These are phyloP conservation scores for Bipolaris cookei DNA, from an alignment of 2,329 filamentous ascomycete genomes.

Conservation along the genomic window DNA sequence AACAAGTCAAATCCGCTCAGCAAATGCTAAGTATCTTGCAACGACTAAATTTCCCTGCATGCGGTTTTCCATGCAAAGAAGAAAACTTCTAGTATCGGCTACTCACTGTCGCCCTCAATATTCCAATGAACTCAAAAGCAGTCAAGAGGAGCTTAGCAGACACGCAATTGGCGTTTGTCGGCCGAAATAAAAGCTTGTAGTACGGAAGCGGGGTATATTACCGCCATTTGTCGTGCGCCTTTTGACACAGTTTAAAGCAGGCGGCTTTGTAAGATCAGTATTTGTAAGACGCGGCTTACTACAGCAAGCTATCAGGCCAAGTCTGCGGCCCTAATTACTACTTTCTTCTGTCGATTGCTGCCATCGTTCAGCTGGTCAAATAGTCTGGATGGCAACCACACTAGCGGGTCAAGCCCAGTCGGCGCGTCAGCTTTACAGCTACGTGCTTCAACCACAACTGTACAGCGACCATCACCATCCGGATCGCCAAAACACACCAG, in stretches of 20 bases:
- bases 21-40: not conserved
- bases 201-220: conserved; percentile 21
- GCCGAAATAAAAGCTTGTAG: conserved; percentile 6
- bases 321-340: not conserved
- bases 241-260: conserved; percentile 1
- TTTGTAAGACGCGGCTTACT: not conserved
- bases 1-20: not conserved
- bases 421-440: conserved; percentile 26
- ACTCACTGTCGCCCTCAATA: not conserved
- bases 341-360: not conserved
- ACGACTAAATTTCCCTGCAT: not conserved
- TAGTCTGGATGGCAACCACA: conserved; percentile 9
- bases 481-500: conserved; percentile 23
- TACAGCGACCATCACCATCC: conserved; percentile 29
- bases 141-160: not conserved
- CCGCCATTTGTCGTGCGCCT: conserved; percentile 1
- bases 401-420: conserved; percentile 9
- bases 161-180: conserved; percentile 20
- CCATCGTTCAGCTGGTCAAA: not conserved
- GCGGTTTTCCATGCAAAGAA: not conserved
- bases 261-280: conserved; percentile 3
- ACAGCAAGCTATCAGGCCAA: not conserved
- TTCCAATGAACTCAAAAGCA: not conserved
- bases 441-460: conserved; percentile 23
- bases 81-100: not conserved